Evolutionary conservation across 345 rosid species (phyloP).

Genomic region (Populus nigra): DNA sequence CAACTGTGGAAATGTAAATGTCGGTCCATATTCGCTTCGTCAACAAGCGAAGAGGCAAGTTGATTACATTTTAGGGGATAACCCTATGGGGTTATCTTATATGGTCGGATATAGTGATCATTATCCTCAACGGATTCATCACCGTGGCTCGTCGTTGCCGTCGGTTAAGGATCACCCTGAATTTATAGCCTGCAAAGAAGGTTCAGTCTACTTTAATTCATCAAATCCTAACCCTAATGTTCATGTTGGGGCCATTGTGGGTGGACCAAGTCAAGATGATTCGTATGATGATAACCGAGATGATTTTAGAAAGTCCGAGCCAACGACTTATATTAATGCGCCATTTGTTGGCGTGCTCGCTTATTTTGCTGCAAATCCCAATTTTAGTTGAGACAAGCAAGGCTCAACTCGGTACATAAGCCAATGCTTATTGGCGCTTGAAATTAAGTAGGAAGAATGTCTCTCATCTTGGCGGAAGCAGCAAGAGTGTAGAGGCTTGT

Average conservation of each 20-base stretch:
- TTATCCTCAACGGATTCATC: slow-evolving; percentile 83
- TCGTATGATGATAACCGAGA: slow-evolving; percentile 56
- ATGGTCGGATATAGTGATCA: slow-evolving; percentile 84
- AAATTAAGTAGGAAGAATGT: slow-evolving; percentile 10
- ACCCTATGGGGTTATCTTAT: slow-evolving; percentile 75
- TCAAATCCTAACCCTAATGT: slow-evolving; percentile 70
- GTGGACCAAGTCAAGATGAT: slow-evolving; percentile 84
- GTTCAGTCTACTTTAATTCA: slow-evolving; percentile 64
- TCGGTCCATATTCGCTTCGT: slow-evolving; percentile 61
- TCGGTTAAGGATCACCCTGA: slow-evolving; percentile 62
- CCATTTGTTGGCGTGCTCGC: slow-evolving; percentile 95
- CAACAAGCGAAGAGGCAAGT: slow-evolving; percentile 76
- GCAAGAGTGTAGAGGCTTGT: slow-evolving; percentile 39
- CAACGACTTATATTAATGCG: slow-evolving; percentile 92
- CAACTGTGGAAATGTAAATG: slow-evolving; percentile 51
- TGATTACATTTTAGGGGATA: slow-evolving; percentile 90
- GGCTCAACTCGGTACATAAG: slow-evolving; percentile 13
- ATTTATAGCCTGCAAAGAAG: slow-evolving; percentile 67
- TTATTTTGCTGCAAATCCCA: slow-evolving; percentile 79
- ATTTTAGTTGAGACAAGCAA: slow-evolving; percentile 20
- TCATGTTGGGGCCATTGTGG: slow-evolving; percentile 76
- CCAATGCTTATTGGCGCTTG: neutral
- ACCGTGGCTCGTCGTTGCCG: slow-evolving; percentile 84
- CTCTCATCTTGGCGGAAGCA: slow-evolving; percentile 48
- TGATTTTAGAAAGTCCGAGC: slow-evolving; percentile 81